phyloP scores from a whole-genome alignment of 1,284 basidiomycete species.

The Apiotrichum sp. region DNA sequence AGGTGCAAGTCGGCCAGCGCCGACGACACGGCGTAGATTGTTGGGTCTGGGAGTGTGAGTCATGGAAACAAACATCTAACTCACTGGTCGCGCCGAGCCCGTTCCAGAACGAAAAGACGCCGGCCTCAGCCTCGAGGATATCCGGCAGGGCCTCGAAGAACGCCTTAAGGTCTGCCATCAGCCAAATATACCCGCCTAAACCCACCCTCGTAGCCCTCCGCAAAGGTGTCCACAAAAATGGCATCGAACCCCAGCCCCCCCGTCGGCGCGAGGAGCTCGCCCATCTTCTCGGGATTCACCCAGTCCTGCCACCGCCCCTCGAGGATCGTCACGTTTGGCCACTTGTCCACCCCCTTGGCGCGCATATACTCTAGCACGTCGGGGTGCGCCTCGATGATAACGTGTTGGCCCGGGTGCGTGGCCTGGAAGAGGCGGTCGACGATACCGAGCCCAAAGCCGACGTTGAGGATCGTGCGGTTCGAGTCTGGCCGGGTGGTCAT shows the following conservation, averaged over 20 bases:
- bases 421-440: conserved; percentile 78
- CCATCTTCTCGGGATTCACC: conserved; percentile 45
- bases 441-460: conserved; percentile 93
- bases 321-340: conserved; percentile 70
- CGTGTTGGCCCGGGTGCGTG: conserved; percentile 57
- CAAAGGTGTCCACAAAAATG: conserved; percentile 93
- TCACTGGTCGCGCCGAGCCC: conserved; percentile 90
- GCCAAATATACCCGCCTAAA: not conserved
- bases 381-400: conserved; percentile 92
- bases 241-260: conserved; percentile 65
- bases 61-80: conserved; percentile 20
- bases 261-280: conserved; percentile 33
- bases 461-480: conserved; percentile 70
- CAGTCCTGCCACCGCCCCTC: conserved; percentile 91
- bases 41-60: conserved; percentile 54
- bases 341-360: conserved; percentile 67
- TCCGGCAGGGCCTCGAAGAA: conserved; percentile 83
- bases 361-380: conserved; percentile 79
- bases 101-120: conserved; percentile 94
- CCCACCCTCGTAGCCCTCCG: conserved; percentile 72
- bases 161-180: conserved; percentile 57
- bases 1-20: conserved; percentile 80
- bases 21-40: conserved; percentile 90
- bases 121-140: conserved; percentile 67
- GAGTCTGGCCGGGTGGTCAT: conserved; percentile 57